Evolutionary conservation across 306 rosid genomes (phyloP).

Genomic region (Ammopiptanthus mongolicus): DNA sequence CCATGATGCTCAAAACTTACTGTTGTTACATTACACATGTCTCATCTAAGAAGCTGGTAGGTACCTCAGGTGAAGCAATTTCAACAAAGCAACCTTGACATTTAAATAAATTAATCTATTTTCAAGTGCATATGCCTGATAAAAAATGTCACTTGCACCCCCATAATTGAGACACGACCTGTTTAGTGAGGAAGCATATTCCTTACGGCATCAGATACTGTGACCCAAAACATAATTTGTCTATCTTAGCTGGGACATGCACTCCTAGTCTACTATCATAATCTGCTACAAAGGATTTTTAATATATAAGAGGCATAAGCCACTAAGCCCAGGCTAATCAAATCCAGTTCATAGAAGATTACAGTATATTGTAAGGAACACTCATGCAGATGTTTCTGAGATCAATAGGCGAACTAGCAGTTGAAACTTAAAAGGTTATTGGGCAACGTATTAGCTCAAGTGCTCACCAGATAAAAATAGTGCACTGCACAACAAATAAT

Average conservation of each 20-base stretch:
- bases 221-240: not conserved
- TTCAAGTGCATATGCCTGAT: not conserved
- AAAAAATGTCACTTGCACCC: not conserved
- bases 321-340: not conserved
- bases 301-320: not conserved
- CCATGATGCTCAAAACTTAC: not conserved
- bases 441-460: too few relatives aligned
- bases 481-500: too few relatives aligned
- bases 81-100: not conserved
- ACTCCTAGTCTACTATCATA: not conserved
- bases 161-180: not conserved
- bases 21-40: not conserved
- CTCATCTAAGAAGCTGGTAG: not conserved
- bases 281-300: not conserved
- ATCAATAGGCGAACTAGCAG: not conserved
- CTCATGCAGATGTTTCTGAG: not conserved
- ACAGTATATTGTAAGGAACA: not conserved
- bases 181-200: not conserved
- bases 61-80: not conserved
- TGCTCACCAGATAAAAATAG: too few relatives aligned
- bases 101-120: not conserved
- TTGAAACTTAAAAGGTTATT: too few relatives aligned
- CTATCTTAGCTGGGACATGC: not conserved
- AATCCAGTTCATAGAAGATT: not conserved
- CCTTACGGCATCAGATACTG: not conserved